Evolutionary conservation across 2,329 filamentous ascomycete genomes (phyloP).

Genomic region (Ophioceras dolichostomum): DNA sequence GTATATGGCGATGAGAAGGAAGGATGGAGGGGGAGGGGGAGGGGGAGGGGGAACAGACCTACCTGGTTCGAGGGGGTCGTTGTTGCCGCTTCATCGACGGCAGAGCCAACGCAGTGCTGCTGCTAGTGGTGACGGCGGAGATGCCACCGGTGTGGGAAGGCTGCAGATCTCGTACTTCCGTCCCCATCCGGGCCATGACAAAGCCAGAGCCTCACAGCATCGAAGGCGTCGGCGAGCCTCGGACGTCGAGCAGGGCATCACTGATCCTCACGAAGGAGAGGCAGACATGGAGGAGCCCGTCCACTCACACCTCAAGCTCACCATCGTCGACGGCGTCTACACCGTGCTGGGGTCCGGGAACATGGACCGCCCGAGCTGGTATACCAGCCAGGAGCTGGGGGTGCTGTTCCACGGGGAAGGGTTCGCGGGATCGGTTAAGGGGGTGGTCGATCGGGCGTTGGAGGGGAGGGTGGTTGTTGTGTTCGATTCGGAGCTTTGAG

Average conservation of each 20-base stretch:
- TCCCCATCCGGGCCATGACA: conserved; percentile 6
- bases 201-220: conserved; percentile 5
- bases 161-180: conserved; percentile 49
- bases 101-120: too few species aligned
- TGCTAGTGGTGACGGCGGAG: not conserved
- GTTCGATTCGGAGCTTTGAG: conserved; percentile 18
- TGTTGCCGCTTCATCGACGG: not conserved
- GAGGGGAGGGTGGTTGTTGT: conserved; percentile 18
- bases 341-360: conserved; percentile 69
- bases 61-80: not conserved
- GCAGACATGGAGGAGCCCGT: conserved; percentile 47
- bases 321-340: conserved; percentile 55
- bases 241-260: conserved; percentile 6
- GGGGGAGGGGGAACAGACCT: not conserved
- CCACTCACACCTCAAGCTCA: conserved; percentile 68
- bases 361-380: conserved; percentile 77
- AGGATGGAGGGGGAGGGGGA: conserved; percentile 3
- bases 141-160: conserved; percentile 21
- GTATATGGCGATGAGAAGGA: conserved; percentile 27
- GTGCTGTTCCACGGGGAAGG: conserved; percentile 36
- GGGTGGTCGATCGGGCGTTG: conserved; percentile 18
- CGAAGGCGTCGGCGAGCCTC: conserved; percentile 2
- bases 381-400: conserved; percentile 74
- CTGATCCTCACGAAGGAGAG: too few species aligned
- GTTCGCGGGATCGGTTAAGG: conserved; percentile 18